These are phyloP conservation scores for Cystofilobasidium ferigula DNA, from an alignment of 768 basidiomycete species.

Conservation along the genomic window DNA sequence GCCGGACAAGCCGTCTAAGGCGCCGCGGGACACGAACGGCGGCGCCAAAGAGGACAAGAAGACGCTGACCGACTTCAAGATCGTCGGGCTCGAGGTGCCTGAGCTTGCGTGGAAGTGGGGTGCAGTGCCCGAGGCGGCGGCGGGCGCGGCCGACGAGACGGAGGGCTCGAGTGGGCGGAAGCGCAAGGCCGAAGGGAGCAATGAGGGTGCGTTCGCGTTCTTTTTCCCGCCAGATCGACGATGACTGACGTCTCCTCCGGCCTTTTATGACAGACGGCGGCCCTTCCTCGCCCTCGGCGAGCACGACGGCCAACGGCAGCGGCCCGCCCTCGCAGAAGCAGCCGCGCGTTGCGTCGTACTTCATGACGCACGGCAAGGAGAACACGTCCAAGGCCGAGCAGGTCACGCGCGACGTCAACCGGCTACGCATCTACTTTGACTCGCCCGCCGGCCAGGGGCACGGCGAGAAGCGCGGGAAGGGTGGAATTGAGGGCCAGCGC, in stretches of 20 bases:
- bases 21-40: constrained; percentile 6
- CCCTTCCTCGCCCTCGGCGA: neutral
- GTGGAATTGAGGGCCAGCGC: constrained; percentile 23
- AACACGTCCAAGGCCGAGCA: constrained; percentile 18
- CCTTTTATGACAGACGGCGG: neutral
- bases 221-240: constrained; percentile 39
- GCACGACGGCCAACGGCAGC: neutral
- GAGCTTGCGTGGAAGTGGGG: constrained; percentile 86
- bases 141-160: constrained; percentile 27
- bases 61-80: constrained; percentile 96
- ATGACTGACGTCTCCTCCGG: neutral
- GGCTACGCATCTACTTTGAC: constrained; percentile 42
- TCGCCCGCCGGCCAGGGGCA: constrained; percentile 37
- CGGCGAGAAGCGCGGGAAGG: constrained; percentile 21
- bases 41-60: constrained; percentile 45
- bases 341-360: constrained; percentile 25
- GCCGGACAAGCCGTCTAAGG: neutral
- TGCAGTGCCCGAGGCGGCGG: constrained; percentile 30
- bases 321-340: constrained; percentile 7
- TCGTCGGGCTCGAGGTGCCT: constrained; percentile 75
- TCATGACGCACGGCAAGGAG: constrained; percentile 32
- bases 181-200: constrained; percentile 20
- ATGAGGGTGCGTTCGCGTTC: constrained; percentile 16
- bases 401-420: constrained; percentile 35
- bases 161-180: constrained; percentile 23